phyloP scores from a whole-genome alignment of 345 rosid genomes.

The Citrus reticulata region DNA sequence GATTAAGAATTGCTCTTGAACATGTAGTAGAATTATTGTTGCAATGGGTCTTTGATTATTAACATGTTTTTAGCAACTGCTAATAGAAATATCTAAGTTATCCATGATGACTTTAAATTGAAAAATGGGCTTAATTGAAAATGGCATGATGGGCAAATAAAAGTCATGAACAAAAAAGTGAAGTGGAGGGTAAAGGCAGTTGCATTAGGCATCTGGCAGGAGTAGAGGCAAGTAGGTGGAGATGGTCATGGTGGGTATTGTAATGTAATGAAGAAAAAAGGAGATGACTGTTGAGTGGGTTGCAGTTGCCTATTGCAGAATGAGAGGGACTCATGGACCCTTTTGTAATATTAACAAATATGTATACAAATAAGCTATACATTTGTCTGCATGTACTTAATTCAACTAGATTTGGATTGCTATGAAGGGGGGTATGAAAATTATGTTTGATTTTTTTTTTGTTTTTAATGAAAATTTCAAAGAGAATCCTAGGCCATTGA shows the following conservation, averaged over 20 bases:
- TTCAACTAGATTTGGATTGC: neutral
- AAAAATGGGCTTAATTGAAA: neutral
- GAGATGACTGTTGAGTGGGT: neutral
- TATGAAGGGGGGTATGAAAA: too few species aligned
- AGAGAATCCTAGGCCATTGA: neutral
- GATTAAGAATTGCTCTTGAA: too few species aligned
- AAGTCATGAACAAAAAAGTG: neutral
- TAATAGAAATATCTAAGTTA: too few species aligned
- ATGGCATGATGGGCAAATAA: neutral
- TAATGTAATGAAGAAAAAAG: slow-evolving; percentile 11
- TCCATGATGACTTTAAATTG: too few species aligned
- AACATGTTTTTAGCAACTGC: too few species aligned
- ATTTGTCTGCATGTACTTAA: too few species aligned
- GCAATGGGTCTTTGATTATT: too few species aligned
- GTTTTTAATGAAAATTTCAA: neutral
- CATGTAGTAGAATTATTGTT: too few species aligned
- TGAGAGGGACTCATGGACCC: neutral
- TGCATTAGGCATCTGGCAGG: too few species aligned
- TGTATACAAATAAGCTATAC: too few species aligned
- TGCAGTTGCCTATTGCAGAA: neutral
- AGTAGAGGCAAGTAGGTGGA: slow-evolving; percentile 18
- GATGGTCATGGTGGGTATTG: slow-evolving; percentile 10
- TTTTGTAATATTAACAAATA: neutral
- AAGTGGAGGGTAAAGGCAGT: neutral
- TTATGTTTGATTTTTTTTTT: neutral